A percentile compares a stretch with the other conserved stretches of the same genome.
Evolutionary conservation across 805 yeast genomes (phyloP).

Genomic region (Torulaspora delbrueckii): DNA sequence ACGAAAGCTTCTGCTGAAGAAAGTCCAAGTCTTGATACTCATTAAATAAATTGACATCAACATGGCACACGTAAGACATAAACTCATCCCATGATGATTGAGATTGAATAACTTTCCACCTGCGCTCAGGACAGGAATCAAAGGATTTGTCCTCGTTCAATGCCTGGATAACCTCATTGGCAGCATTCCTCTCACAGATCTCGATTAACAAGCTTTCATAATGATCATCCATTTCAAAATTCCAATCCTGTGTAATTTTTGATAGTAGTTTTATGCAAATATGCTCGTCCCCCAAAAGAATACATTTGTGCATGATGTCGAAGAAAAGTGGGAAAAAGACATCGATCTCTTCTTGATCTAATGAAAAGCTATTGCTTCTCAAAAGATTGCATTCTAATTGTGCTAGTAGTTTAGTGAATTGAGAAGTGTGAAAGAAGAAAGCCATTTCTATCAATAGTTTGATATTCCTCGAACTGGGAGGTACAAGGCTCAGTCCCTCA

Average conservation of each 20-base stretch:
- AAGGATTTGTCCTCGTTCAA: neutral
- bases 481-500: conserved; percentile 5
- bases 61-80: conserved; percentile 6
- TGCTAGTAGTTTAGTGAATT: conserved; percentile 16
- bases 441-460: conserved; percentile 13
- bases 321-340: conserved; percentile 9
- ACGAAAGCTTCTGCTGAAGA: conserved; percentile 15
- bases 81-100: conserved; percentile 12
- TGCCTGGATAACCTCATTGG: conserved; percentile 7
- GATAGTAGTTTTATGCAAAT: conserved; percentile 2
- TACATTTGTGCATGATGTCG: conserved; percentile 7
- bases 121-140: neutral
- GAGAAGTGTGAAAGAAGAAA: conserved; percentile 25
- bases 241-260: conserved; percentile 9
- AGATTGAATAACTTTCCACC: conserved; percentile 14
- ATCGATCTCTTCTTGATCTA: conserved; percentile 3
- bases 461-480: conserved; percentile 1
- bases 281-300: conserved; percentile 6
- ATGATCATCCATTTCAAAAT: conserved; percentile 13
- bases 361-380: neutral
- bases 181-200: conserved; percentile 17
- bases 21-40: conserved; percentile 13
- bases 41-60: conserved; percentile 11
- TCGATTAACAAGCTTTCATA: conserved; percentile 10
- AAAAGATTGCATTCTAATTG: conserved; percentile 6